These are phyloP conservation scores for Picea mariana DNA, from an alignment of 83 land plant species.

Conservation along the genomic window DNA sequence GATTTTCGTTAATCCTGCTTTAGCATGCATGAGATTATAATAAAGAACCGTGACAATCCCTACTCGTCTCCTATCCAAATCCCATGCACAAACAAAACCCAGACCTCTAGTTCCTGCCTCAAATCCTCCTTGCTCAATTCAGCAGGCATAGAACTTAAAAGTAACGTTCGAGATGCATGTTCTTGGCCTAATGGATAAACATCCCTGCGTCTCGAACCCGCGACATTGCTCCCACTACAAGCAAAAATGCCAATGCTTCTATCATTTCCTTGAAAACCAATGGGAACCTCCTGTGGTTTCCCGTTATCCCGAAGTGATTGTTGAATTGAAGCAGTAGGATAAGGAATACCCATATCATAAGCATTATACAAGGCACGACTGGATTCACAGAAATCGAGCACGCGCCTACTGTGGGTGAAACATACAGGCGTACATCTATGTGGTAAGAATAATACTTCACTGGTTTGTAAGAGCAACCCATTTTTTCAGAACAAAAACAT, in stretches of 20 bases:
- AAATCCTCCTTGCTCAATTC: slow-evolving; percentile 51
- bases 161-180: not conserved
- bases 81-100: slow-evolving; percentile 73
- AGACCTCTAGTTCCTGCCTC: slow-evolving; percentile 61
- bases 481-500: too few relatives aligned
- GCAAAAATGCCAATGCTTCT: not conserved
- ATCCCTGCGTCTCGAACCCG: slow-evolving; percentile 16
- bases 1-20: slow-evolving; percentile 12
- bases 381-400: not conserved
- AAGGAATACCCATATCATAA: not conserved
- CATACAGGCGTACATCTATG: not conserved
- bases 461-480: too few relatives aligned
- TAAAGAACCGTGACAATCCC: slow-evolving; percentile 83
- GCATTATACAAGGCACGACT: not conserved
- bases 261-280: not conserved
- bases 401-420: not conserved
- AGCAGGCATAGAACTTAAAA: slow-evolving; percentile 55
- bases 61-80: slow-evolving; percentile 45
- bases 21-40: slow-evolving; percentile 21
- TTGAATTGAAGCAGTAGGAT: not conserved
- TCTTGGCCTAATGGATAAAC: not conserved
- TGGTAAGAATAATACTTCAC: not conserved
- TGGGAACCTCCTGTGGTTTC: too few relatives aligned
- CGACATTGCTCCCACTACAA: not conserved
- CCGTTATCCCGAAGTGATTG: not conserved